Base-by-base conservation (phyloP, 495 filamentous ascomycete genomes). In the Penicillium arizonense region DNA sequence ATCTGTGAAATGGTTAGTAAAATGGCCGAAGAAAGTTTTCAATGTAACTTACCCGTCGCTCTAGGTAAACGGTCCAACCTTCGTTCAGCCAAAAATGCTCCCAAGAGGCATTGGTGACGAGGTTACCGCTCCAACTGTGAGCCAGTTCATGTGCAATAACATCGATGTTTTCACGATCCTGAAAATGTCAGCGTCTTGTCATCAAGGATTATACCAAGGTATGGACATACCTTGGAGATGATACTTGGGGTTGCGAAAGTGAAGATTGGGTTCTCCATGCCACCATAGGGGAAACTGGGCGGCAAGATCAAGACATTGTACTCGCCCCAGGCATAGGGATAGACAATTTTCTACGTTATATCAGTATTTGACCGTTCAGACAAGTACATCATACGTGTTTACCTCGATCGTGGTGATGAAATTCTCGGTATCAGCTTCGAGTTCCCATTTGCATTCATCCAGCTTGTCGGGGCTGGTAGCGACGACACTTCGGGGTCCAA, bases 51-150 rank as follows among this genome's bases (percentile, higher is more conserved):
- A 79, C 86, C 38, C 93, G 80, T 43, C 93, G 82, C 70, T 98
- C 94, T 7, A 97, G 82, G 64, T 97, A 96, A 7, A 85, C 88
- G 3, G 92, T 96, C 93, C 93, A 97, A 30, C 91, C 91, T 67
- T 96, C 92, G 58, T 97, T 97, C 48, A 97, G 69, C 92, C 92
- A 97, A 65, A 96, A 97, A 61, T 98, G 92, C 68, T 97, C 91
- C 94, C 94, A 98, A 30, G 85, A 91, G 48, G 86, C 85, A 63
- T 88, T 93, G 6, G 86, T 90, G 8, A 97, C 94, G 3, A 97
- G 72, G 61, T 98, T 98, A 12, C 93, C 94, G 57, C 87, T 92
- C 91, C 92, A 97, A 61, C 83, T 88, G 69, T 97, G 93, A 43
- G 84, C 79, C 20, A 98, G 79, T 69, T 98, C 93, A 64, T 98